Conservation (phyloP, 257 asterid species). For the Nicotiana tabacum region DNA sequence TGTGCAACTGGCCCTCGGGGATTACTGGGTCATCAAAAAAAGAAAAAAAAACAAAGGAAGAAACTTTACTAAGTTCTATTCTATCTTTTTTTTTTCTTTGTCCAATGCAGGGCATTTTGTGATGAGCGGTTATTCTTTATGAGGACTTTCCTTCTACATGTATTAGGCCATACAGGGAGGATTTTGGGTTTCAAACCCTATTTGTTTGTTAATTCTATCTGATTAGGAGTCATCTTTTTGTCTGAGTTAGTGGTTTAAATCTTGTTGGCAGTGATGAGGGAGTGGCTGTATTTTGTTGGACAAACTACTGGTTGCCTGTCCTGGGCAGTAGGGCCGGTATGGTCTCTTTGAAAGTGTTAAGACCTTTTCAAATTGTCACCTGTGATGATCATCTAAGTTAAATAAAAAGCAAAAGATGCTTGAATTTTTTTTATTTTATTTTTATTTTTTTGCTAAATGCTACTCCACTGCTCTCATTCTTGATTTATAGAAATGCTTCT, state of each 20-base stretch:
- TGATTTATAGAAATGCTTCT: background rate
- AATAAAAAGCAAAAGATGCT: background rate
- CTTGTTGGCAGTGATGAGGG: background rate
- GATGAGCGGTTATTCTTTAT: background rate
- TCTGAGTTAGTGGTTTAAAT: background rate
- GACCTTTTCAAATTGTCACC: background rate
- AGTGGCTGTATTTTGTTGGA: conserved; percentile 4
- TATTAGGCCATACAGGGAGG: background rate
- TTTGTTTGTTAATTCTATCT: background rate
- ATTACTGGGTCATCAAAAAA: too few species aligned
- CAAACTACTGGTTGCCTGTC: background rate
- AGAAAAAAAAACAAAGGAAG: background rate
- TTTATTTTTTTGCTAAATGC: background rate
- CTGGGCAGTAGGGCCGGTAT: background rate
- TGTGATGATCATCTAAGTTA: background rate
- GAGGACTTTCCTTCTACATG: background rate
- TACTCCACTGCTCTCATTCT: background rate
- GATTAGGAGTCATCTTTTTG: background rate
- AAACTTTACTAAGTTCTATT: background rate
- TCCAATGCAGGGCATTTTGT: background rate
- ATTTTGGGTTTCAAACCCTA: background rate
- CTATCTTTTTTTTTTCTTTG: background rate
- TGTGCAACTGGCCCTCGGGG: too few species aligned
- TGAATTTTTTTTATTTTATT: background rate
- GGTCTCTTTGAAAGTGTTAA: background rate